Evolutionary conservation across 345 rosid species (phyloP), one percentile per base, ranked within the genome.

Genomic region (Erucastrum elatum): DNA sequence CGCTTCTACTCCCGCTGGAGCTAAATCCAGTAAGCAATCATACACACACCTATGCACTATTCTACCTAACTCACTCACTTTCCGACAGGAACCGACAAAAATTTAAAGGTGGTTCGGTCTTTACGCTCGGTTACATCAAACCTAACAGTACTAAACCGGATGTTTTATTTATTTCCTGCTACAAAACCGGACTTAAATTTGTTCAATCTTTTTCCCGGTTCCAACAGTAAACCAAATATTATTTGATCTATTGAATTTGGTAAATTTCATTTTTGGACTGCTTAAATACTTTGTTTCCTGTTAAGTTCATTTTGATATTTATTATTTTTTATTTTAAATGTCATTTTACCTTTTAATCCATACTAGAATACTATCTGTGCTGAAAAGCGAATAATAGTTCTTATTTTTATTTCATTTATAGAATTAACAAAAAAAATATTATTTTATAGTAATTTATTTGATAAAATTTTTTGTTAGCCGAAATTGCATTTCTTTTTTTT

Each of bases 1-100:
- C 1, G 86, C 87, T 71, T 72, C 91, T 6, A 82, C 84, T 68
- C 93, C 93, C 2, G 82, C 85, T 25, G 81, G 85, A 2, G 88
- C 86, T 8, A 86, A 59, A 71, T 75, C 83, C 2, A 58, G 83
- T 81, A 71, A 75, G 89, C 39, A 41, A 71, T 30, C 2, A 21
- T 27, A 29, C 0, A 16, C 60, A 29, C 21, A 35, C 41, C 1
- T 34, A 64, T 9, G 35, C 66, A 58, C 64, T 66, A 10, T 78
- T 5, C 65, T 51, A 67, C 39, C 73, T 41, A 73, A 73, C 63
- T 13, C 12, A 35, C 56, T 11, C 0, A 69, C 67, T 67, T 35
- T 5, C 3, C 58, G 17, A 75, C 56, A 71, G 8, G 2, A n/a
- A 35, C 3, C 1, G 0, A 34, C 13, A 9, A 0, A 0, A 10